Conservation (phyloP, 805 yeast genomes). For the Yamadazyma insecticola region DNA sequence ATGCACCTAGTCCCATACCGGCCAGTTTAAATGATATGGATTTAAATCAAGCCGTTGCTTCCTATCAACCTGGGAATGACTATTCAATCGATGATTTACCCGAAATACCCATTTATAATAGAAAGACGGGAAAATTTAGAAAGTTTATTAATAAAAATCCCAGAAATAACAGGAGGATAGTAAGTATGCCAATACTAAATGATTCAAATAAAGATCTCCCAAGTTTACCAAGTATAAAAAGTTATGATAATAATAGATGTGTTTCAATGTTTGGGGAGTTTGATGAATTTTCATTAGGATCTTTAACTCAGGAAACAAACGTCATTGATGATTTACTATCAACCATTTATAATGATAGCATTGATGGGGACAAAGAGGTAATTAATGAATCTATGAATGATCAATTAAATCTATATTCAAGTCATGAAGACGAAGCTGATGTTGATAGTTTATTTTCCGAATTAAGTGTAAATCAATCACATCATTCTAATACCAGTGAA, state of each 20-base stretch:
- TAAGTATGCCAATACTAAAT: constrained; percentile 10
- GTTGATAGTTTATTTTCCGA: constrained; percentile 7
- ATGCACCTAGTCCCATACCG: constrained; percentile 21
- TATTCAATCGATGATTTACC: constrained; percentile 28
- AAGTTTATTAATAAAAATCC: constrained; percentile 10
- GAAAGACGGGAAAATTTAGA: constrained; percentile 16
- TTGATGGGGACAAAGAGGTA: too few species aligned
- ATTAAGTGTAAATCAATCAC: too few species aligned
- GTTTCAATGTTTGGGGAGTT: too few species aligned
- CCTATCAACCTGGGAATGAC: constrained; percentile 23
- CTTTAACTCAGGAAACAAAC: too few species aligned
- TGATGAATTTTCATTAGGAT: too few species aligned
- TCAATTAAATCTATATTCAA: too few species aligned
- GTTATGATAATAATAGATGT: too few species aligned
- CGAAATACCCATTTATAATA: constrained; percentile 10
- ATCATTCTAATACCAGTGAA: background rate
- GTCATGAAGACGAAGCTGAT: too few species aligned
- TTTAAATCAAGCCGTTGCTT: constrained; percentile 21
- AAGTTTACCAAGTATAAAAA: background rate
- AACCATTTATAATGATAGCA: too few species aligned
- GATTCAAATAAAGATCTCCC: background rate
- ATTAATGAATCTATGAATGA: too few species aligned
- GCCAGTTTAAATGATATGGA: constrained; percentile 19
- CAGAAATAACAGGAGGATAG: constrained; percentile 4
- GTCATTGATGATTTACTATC: too few species aligned